These are phyloP conservation scores for Terfezia claveryi DNA, from an alignment of 495 filamentous ascomycete genomes.

Conservation along the genomic window DNA sequence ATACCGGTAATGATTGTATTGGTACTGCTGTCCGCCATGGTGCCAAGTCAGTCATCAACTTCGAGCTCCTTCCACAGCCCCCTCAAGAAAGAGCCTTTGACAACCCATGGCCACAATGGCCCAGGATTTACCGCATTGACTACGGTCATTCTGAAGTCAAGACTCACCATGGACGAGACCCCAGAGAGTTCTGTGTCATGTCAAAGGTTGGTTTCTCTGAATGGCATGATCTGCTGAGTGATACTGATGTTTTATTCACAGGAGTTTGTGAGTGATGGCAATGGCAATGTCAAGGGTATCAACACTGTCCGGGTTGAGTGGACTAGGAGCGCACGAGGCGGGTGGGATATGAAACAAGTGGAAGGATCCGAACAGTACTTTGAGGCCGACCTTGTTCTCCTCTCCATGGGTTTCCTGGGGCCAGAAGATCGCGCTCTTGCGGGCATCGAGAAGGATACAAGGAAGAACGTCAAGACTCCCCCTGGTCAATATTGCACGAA, in stretches of 20 bases:
- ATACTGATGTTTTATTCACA: not conserved
- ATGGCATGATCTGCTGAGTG: not conserved
- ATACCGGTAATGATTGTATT: slow-evolving; percentile 98
- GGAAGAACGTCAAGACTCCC: slow-evolving; percentile 96
- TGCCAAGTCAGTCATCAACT: slow-evolving; percentile 91
- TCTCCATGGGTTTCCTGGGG: slow-evolving; percentile 97
- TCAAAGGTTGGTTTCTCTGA: slow-evolving; percentile 31
- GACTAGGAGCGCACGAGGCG: slow-evolving; percentile 72
- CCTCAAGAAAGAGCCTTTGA: slow-evolving; percentile 82
- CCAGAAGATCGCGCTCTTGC: slow-evolving; percentile 81
- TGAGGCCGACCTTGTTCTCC: slow-evolving; percentile 84
- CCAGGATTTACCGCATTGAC: slow-evolving; percentile 92
- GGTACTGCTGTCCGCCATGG: slow-evolving; percentile 96
- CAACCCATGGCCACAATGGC: slow-evolving; percentile 99
- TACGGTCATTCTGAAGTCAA: slow-evolving; percentile 95
- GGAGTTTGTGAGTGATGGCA: slow-evolving; percentile 86
- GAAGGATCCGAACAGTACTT: slow-evolving; percentile 93
- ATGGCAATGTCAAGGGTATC: slow-evolving; percentile 80
- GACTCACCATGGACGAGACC: slow-evolving; percentile 92
- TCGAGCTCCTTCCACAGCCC: slow-evolving; percentile 89
- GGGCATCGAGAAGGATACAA: slow-evolving; percentile 72
- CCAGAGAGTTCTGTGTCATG: slow-evolving; percentile 97
- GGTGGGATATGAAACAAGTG: slow-evolving; percentile 98
- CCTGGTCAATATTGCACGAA: slow-evolving; percentile 79
- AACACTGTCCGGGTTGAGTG: slow-evolving; percentile 95